A percentile compares a stretch with the other conserved stretches of the same genome.
These are phyloP conservation scores for Ophiostoma triangulosporum DNA, from an alignment of 2,329 filamentous ascomycete genomes.

Conservation along the genomic window DNA sequence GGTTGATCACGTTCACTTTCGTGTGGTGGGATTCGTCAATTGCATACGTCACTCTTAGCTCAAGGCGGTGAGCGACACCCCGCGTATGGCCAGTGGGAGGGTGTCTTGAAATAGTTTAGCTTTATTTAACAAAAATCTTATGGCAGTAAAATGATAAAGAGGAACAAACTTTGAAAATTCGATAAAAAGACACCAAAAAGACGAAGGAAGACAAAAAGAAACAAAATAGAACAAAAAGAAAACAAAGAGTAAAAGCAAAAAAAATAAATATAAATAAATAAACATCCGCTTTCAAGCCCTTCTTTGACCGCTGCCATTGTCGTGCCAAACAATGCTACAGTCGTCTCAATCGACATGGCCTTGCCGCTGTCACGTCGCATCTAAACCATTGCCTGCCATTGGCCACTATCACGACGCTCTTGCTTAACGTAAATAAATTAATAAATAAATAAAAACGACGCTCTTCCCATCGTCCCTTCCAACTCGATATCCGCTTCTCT, in stretches of 20 bases:
- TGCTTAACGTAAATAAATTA: no score
- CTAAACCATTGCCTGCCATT: no score
- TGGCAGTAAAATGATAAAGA: not conserved
- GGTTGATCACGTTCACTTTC: not conserved
- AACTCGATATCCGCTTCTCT: not conserved
- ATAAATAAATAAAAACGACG: not conserved
- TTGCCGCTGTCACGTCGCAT: no score
- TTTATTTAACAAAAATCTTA: not conserved
- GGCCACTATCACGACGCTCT: no score
- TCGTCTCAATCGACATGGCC: no score
- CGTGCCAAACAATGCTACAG: no score
- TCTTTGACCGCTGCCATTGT: no score
- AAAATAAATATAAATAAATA: no score
- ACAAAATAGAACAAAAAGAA: not conserved
- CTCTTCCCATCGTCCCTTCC: not conserved
- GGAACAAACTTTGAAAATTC: no score
- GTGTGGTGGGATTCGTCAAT: not conserved
- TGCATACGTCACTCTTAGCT: not conserved
- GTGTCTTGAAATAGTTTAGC: not conserved
- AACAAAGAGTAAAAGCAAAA: no score
- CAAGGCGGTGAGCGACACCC: slow-evolving; percentile 10
- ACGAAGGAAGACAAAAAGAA: not conserved
- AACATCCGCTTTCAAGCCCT: no score
- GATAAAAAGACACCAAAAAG: not conserved
- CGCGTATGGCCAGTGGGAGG: not conserved